These are phyloP conservation scores for Arabidopsis arenosa DNA, from an alignment of 345 rosid genomes.

Conservation along the genomic window DNA sequence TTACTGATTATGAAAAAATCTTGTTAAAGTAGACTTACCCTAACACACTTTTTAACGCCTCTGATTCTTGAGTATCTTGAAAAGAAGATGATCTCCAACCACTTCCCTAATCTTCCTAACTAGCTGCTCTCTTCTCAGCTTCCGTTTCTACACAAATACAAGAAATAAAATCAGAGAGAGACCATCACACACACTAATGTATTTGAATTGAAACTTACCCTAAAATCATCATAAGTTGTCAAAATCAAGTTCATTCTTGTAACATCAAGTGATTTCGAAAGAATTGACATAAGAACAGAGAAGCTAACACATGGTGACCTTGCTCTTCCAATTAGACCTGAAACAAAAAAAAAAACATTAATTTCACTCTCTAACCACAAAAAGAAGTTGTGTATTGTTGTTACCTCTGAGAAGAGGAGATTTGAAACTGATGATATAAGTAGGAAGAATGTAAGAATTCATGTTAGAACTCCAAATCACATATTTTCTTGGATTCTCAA, in stretches of 20 bases:
- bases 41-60: background rate
- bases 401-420: slow-evolving; percentile 47
- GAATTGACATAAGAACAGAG: slow-evolving; percentile 57
- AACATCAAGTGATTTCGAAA: slow-evolving; percentile 58
- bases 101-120: slow-evolving; percentile 41
- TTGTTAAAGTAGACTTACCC: slow-evolving; percentile 23
- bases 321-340: slow-evolving; percentile 33
- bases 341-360: background rate
- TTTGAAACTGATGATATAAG: slow-evolving; percentile 59
- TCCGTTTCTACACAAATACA: slow-evolving; percentile 31
- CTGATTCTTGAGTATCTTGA: slow-evolving; percentile 38
- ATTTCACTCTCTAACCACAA: background rate
- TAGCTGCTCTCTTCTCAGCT: slow-evolving; percentile 38
- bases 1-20: background rate
- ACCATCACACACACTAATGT: background rate
- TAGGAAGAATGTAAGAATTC: slow-evolving; percentile 72
- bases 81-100: slow-evolving; percentile 39
- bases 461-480: slow-evolving; percentile 71
- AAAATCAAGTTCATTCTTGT: slow-evolving; percentile 46
- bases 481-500: slow-evolving; percentile 56
- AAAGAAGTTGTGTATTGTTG: background rate
- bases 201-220: slow-evolving; percentile 40
- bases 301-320: slow-evolving; percentile 83
- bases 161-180: background rate
- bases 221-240: slow-evolving; percentile 51